Base-by-base conservation (phyloP, 2,329 filamentous ascomycete genomes). In the Aspergillus unguis region DNA sequence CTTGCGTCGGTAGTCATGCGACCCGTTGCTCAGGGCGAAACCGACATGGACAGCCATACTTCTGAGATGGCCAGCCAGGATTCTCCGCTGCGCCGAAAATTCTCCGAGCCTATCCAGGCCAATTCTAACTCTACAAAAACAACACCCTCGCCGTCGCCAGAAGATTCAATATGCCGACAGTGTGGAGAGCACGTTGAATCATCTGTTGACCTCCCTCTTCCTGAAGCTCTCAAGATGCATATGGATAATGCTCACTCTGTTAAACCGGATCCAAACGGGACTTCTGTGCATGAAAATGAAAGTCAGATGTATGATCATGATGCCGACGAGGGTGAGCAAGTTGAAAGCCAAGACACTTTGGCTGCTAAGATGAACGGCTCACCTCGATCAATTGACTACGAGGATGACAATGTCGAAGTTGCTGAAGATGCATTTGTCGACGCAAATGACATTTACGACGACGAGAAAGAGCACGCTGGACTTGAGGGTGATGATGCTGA, bases 51-150 rank as follows among this genome's bases (percentile, higher is more conserved):
- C 50, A 68, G 65, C 50, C 68, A 62, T 63, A 70, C 67, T 53
- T 70, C 70, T 29, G 66, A 69, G 53, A 59, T 69, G 58, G 67
- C 67, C 58, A 70, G 67, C 55, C 66, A 66, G 58, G 68, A 68
- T 54, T 72, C 69, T 44, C 63, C 67, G 11, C 55, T 69, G 50
- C 66, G 63, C 59, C 69, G 70, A 60, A 69, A 71, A 60, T 71
- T 71, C 54, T 72, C 71, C 56, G 71, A 73, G 47, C 68, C 68
- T 45, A 58, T 67, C 44, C 64, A 65, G 43, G 58, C 65, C 36
- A 64, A 58, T 17, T 69, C 68, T 55, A 68, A 62, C 25, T 71
- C 71, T 33, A 67, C 68, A 35, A 65, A 69, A 48, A 62, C 63
- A 17, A 69, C 70, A 10, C 64, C 65, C 11, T 71, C 70, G 4